phyloP scores from a whole-genome alignment of 257 asterid species.

The Mentha longifolia region DNA sequence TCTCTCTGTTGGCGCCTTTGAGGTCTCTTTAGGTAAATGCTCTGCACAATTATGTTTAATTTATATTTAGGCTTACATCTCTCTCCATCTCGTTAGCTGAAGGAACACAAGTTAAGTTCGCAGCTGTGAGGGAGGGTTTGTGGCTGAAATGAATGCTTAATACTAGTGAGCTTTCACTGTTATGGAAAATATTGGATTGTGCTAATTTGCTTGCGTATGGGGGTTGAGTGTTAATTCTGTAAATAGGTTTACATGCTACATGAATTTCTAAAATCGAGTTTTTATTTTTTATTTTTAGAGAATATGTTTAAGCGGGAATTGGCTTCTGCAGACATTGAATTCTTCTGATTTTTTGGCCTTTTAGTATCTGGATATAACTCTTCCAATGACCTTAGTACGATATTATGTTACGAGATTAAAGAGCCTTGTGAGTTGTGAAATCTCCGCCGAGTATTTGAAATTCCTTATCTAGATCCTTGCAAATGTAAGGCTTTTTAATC shows the following conservation, averaged over 20 bases:
- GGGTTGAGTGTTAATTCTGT: not conserved
- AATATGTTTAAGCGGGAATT: slow-evolving; percentile 13
- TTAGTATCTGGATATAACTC: not conserved
- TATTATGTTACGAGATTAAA: not conserved
- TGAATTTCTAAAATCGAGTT: not conserved
- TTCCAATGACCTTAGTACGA: not conserved
- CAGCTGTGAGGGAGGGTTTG: slow-evolving; percentile 11
- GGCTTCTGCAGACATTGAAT: not conserved
- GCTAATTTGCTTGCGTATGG: not conserved
- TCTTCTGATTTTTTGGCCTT: not conserved
- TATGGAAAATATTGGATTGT: slow-evolving; percentile 4
- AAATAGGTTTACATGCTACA: not conserved
- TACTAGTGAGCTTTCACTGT: not conserved
- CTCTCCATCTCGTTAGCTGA: slow-evolving; percentile 18
- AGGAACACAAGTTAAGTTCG: not conserved
- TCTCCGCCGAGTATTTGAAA: not conserved
- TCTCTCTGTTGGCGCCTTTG: slow-evolving; percentile 39
- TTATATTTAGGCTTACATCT: not conserved
- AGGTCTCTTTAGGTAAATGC: slow-evolving; percentile 59
- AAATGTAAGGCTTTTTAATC: not conserved
- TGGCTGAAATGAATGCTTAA: slow-evolving; percentile 15
- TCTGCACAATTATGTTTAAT: slow-evolving; percentile 3
- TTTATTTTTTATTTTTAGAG: not conserved
- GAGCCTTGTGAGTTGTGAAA: not conserved
- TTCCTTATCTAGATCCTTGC: slow-evolving; percentile 4